Conservation (phyloP, 768 basidiomycete species). For the Tylopilus intermedius region DNA sequence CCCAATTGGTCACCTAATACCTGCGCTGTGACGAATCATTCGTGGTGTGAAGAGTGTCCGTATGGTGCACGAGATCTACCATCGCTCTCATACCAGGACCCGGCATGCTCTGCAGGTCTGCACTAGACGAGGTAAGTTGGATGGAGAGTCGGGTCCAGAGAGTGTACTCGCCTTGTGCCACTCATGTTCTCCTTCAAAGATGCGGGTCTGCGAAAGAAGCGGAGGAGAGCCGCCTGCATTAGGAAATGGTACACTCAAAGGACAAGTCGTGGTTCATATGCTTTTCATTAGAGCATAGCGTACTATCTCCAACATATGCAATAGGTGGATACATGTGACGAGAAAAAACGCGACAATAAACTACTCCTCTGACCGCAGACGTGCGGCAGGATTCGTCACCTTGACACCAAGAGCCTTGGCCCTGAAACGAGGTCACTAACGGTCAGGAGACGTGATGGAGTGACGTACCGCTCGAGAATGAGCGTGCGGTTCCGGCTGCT, state of each 20-base stretch:
- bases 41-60: constrained; percentile 13
- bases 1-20: constrained; percentile 59
- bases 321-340: constrained; percentile 46
- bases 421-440: constrained; percentile 36
- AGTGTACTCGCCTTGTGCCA: constrained; percentile 23
- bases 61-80: constrained; percentile 37
- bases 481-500: constrained; percentile 90
- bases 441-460: constrained; percentile 12
- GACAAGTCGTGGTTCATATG: background rate
- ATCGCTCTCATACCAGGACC: constrained; percentile 81
- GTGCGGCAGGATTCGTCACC: constrained; percentile 89
- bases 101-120: constrained; percentile 77
- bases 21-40: constrained; percentile 37
- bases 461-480: constrained; percentile 75
- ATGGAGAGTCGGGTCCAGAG: background rate
- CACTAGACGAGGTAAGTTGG: background rate
- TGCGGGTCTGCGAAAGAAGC: constrained; percentile 12
- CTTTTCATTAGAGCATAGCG: constrained; percentile 39
- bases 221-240: constrained; percentile 22
- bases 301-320: constrained; percentile 49
- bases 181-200: constrained; percentile 21
- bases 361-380: constrained; percentile 92
- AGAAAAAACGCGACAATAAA: constrained; percentile 35
- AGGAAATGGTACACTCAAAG: constrained; percentile 16
- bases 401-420: constrained; percentile 86